These are phyloP conservation scores for Penicillium janthinellum DNA, from an alignment of 2,329 filamentous ascomycete species.

Conservation along the genomic window DNA sequence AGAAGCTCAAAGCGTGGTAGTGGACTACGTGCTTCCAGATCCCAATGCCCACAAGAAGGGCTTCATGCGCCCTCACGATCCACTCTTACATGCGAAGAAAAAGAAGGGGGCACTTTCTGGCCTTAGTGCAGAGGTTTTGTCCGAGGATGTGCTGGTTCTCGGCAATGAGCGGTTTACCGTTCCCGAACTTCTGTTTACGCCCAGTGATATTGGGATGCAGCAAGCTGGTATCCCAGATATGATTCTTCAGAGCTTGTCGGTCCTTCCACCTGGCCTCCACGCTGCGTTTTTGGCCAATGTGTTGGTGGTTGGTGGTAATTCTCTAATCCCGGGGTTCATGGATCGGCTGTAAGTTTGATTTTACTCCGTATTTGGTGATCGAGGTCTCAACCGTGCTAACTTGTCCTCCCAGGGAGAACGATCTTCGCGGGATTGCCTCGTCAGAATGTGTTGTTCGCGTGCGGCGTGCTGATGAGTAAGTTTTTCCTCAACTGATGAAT, in stretches of 20 bases:
- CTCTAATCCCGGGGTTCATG: constrained; percentile 77
- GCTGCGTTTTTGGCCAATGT: constrained; percentile 84
- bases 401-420: constrained; percentile 53
- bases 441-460: constrained; percentile 79
- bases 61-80: constrained; percentile 75
- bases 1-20: constrained; percentile 59
- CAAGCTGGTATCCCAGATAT: constrained; percentile 81
- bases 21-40: constrained; percentile 92
- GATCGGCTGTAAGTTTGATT: constrained; percentile 62
- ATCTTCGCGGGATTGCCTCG: constrained; percentile 70
- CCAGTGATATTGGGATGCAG: constrained; percentile 79
- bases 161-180: constrained; percentile 90
- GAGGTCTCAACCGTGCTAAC: constrained; percentile 21
- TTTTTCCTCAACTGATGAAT: constrained; percentile 10
- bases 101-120: constrained; percentile 53
- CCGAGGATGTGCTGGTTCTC: constrained; percentile 81
- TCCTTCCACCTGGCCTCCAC: constrained; percentile 79
- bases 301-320: constrained; percentile 84
- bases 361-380: background rate
- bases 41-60: constrained; percentile 66
- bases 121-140: constrained; percentile 49
- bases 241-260: constrained; percentile 75
- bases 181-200: constrained; percentile 86
- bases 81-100: constrained; percentile 58
- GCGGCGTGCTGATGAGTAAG: constrained; percentile 64